Percentiles rank a stretch among this genome's conserved stretches.
Evolutionary conservation across 2,329 filamentous ascomycete genomes (phyloP).

Genomic region (Berkeleyomyces basicola): DNA sequence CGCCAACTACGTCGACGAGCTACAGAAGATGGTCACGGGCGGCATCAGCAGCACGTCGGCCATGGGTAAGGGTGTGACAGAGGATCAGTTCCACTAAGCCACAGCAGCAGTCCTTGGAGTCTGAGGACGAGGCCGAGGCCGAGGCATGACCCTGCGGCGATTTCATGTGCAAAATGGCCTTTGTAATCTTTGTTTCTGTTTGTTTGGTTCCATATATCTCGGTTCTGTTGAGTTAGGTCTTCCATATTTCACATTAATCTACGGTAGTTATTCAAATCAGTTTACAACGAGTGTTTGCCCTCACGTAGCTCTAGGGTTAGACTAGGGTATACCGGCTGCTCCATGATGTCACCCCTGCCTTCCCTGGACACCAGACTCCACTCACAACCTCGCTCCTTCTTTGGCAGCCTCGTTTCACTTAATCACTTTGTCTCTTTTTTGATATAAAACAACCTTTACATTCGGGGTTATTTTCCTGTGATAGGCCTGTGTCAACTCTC

Average conservation of each 20-base stretch:
- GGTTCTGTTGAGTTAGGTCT: background rate
- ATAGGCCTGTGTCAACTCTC: too few relatives aligned
- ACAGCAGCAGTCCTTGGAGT: background rate
- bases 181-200: background rate
- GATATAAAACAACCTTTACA: background rate
- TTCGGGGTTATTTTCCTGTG: too few relatives aligned
- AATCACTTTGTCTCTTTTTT: background rate
- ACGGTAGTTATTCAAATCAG: background rate
- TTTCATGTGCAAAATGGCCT: background rate
- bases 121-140: background rate
- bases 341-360: constrained; percentile 6
- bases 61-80: constrained; percentile 95
- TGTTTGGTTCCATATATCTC: background rate
- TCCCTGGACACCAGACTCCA: background rate
- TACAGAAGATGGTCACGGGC: constrained; percentile 93
- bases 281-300: background rate
- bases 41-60: constrained; percentile 83
- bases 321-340: background rate
- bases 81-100: constrained; percentile 78
- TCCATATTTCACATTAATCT: background rate
- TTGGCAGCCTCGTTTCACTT: background rate
- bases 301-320: background rate
- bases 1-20: constrained; percentile 82
- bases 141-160: background rate
- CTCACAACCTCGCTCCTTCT: background rate